These are phyloP conservation scores for Saitozyma podzolica DNA, from an alignment of 768 basidiomycete species.

Conservation along the genomic window DNA sequence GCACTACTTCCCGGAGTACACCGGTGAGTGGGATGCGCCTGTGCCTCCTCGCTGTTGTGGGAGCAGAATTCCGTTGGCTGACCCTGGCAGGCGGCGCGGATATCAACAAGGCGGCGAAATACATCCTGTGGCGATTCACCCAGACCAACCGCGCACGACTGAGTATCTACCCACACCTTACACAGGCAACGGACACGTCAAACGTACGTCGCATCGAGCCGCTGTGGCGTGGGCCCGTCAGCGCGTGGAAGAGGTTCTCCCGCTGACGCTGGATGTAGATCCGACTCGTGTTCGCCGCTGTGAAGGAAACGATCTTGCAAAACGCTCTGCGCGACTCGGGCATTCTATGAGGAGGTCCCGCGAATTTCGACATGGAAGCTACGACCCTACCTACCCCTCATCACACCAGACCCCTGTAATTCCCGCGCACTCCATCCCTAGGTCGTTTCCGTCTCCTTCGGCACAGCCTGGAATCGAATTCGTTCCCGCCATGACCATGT, in stretches of 20 bases:
- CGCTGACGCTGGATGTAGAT: slow-evolving; percentile 53
- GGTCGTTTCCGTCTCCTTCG: no score
- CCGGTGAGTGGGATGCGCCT: slow-evolving; percentile 47
- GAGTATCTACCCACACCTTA: slow-evolving; percentile 88
- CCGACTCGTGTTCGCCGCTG: slow-evolving; percentile 75
- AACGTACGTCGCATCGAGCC: slow-evolving; percentile 59
- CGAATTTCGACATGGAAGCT: no score
- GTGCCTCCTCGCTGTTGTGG: not conserved
- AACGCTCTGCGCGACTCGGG: slow-evolving; percentile 83
- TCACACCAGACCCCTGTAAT: no score
- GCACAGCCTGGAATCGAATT: no score
- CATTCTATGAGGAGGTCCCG: slow-evolving; percentile 59
- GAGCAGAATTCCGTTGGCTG: not conserved
- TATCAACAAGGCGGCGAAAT: slow-evolving; percentile 92
- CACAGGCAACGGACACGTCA: slow-evolving; percentile 83
- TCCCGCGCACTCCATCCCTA: no score
- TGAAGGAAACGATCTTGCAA: slow-evolving; percentile 90
- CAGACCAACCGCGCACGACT: slow-evolving; percentile 62
- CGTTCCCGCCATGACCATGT: no score
- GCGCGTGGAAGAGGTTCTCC: not conserved
- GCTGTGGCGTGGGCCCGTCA: not conserved
- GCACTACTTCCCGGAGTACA: slow-evolving; percentile 78
- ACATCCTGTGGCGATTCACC: slow-evolving; percentile 92
- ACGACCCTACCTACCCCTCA: no score
- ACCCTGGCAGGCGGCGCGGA: slow-evolving; percentile 65